A percentile compares a stretch with the other conserved stretches of the same genome.
Evolutionary conservation across 208 protist species (phyloP).

Genomic region (Acanthamoeba lenticulata): DNA sequence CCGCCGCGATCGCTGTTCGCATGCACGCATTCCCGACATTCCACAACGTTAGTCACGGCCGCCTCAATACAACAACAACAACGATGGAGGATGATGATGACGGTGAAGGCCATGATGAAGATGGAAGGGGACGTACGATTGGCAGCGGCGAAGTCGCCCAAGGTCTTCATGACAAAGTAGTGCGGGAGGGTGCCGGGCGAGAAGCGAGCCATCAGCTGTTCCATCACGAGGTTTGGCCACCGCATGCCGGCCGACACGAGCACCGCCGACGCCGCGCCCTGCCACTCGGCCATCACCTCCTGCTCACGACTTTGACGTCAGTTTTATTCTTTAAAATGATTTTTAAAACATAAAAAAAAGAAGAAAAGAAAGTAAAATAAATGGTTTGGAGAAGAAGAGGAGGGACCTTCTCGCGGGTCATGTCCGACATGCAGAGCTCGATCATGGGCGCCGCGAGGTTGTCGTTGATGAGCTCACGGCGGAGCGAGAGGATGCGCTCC

Average conservation of each 20-base stretch:
- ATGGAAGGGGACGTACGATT: slow-evolving; percentile 50
- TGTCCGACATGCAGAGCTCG: slow-evolving; percentile 69
- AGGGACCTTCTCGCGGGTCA: slow-evolving; percentile 70
- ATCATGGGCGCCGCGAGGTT: slow-evolving; percentile 48
- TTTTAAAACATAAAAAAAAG: not conserved
- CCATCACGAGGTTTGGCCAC: slow-evolving; percentile 73
- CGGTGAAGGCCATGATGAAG: not conserved
- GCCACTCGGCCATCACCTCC: slow-evolving; percentile 80
- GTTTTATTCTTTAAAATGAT: not conserved
- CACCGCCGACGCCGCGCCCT: slow-evolving; percentile 70
- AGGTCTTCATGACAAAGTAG: slow-evolving; percentile 83
- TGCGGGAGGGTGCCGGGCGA: slow-evolving; percentile 74
- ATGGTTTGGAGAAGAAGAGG: not conserved
- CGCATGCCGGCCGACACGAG: slow-evolving; percentile 72
- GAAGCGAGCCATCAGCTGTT: slow-evolving; percentile 72
- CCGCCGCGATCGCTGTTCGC: slow-evolving; percentile 67
- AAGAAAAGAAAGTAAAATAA: not conserved
- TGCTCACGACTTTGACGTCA: not conserved
- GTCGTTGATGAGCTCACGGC: slow-evolving; percentile 5
- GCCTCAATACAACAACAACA: not conserved
- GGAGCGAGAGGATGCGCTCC: slow-evolving; percentile 42
- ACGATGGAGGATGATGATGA: not conserved
- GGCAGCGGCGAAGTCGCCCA: slow-evolving; percentile 77
- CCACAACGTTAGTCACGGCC: not conserved
- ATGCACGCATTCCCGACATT: not conserved